phyloP scores from a whole-genome alignment of 345 rosid genomes.

The Brassica nigra region DNA sequence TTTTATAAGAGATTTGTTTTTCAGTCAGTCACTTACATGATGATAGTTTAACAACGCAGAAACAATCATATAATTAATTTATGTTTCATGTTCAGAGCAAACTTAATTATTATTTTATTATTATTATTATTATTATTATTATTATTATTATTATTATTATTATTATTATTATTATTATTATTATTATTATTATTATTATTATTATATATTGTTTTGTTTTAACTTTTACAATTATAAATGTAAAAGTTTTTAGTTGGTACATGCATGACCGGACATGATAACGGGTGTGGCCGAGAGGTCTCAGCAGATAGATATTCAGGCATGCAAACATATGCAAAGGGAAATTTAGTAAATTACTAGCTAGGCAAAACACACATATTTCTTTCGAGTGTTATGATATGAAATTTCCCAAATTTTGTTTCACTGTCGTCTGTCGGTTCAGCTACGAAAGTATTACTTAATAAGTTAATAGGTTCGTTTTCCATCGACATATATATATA shows the following conservation, averaged over 20 bases:
- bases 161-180: too few species aligned
- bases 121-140: too few species aligned
- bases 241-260: background rate
- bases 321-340: conserved; percentile 19
- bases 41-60: background rate
- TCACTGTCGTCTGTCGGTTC: background rate
- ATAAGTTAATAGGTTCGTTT: too few species aligned
- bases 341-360: conserved; percentile 25
- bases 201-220: background rate
- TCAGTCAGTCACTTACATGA: background rate
- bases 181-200: too few species aligned
- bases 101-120: background rate
- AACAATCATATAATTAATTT: background rate
- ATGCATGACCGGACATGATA: conserved; percentile 6
- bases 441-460: background rate
- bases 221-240: background rate
- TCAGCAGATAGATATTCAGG: conserved; percentile 12
- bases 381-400: background rate
- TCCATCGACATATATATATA: too few species aligned
- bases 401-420: background rate
- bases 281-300: conserved; percentile 5
- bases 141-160: too few species aligned
- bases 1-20: background rate
- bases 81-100: background rate
- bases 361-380: background rate